These are phyloP conservation scores for Beauveria varroae DNA, from an alignment of 2,329 filamentous ascomycete genomes.

Conservation along the genomic window DNA sequence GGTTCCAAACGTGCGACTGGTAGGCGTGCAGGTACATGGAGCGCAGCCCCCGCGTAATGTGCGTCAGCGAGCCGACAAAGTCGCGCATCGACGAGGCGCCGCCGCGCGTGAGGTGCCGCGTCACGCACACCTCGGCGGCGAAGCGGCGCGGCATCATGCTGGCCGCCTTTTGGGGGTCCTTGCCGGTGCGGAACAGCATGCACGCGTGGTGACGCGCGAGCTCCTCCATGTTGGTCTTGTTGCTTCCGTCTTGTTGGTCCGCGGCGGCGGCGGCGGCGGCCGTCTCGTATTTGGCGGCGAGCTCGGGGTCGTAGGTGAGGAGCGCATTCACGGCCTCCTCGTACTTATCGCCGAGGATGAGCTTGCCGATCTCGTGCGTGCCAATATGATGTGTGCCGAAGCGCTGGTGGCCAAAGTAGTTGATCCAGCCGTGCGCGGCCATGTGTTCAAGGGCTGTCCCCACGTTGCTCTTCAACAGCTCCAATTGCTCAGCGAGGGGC, in stretches of 20 bases:
- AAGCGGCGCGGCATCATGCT: slow-evolving; percentile 71
- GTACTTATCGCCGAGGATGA: slow-evolving; percentile 76
- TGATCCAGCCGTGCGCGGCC: slow-evolving; percentile 74
- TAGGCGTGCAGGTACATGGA: slow-evolving; percentile 97
- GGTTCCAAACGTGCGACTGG: slow-evolving; percentile 92
- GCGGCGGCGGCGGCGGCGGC: slow-evolving; percentile 15
- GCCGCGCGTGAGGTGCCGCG: slow-evolving; percentile 61
- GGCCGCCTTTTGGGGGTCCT: slow-evolving; percentile 53
- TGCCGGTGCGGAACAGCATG: slow-evolving; percentile 59
- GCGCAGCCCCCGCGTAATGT: slow-evolving; percentile 73
- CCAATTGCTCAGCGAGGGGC: slow-evolving; percentile 21
- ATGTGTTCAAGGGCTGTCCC: slow-evolving; percentile 59
- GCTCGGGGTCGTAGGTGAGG: slow-evolving; percentile 60
- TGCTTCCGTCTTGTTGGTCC: slow-evolving; percentile 34
- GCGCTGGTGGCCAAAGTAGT: slow-evolving; percentile 96
- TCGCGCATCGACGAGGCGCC: slow-evolving; percentile 49
- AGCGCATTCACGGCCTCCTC: slow-evolving; percentile 73
- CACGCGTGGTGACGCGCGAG: slow-evolving; percentile 71
- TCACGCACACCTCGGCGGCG: slow-evolving; percentile 68
- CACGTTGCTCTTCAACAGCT: slow-evolving; percentile 31
- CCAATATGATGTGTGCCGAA: slow-evolving; percentile 85
- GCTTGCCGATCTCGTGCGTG: slow-evolving; percentile 77
- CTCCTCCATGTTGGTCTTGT: slow-evolving; percentile 67
- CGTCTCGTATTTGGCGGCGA: slow-evolving; percentile 40
- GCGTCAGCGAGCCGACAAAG: slow-evolving; percentile 71